Percentiles rank a stretch among this genome's conserved stretches.
These are phyloP conservation scores for Suhomyces sp. DNA, from an alignment of 805 yeast genomes.

Conservation along the genomic window DNA sequence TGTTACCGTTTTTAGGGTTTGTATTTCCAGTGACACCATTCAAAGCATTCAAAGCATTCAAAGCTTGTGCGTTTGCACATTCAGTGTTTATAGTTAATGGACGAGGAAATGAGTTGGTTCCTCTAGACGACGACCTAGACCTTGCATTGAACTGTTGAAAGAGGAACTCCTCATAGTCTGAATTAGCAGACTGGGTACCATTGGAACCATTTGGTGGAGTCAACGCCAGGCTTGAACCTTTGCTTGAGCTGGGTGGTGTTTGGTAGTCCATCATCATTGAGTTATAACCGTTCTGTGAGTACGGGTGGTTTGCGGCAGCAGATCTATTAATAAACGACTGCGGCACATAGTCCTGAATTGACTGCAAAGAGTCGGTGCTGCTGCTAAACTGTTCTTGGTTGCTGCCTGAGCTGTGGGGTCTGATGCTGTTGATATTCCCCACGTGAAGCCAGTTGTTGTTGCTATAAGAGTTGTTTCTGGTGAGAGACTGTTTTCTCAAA, in stretches of 20 bases:
- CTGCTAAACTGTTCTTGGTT: slow-evolving; percentile 20
- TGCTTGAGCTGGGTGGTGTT: slow-evolving; percentile 37
- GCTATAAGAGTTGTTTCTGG: slow-evolving; percentile 38
- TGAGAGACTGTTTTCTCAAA: slow-evolving; percentile 42
- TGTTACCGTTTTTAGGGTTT: not conserved
- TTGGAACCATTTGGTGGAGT: slow-evolving; percentile 11
- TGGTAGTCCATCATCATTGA: slow-evolving; percentile 41
- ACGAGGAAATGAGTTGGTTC: slow-evolving; percentile 26
- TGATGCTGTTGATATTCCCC: slow-evolving; percentile 37
- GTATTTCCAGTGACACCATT: slow-evolving; percentile 14
- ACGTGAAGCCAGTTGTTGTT: slow-evolving; percentile 43
- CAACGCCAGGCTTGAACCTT: slow-evolving; percentile 23
- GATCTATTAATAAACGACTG: slow-evolving; percentile 36
- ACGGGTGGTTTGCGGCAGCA: slow-evolving; percentile 19
- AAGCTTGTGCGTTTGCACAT: slow-evolving; percentile 24
- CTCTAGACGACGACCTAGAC: slow-evolving; percentile 20
- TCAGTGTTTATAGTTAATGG: slow-evolving; percentile 41
- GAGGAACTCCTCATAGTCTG: slow-evolving; percentile 34
- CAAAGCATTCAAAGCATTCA: slow-evolving; percentile 19
- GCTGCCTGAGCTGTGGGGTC: slow-evolving; percentile 16
- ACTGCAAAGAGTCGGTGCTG: slow-evolving; percentile 42
- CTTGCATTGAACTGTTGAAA: slow-evolving; percentile 20
- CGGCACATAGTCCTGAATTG: slow-evolving; percentile 44
- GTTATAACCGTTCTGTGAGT: slow-evolving; percentile 20
- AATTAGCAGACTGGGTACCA: slow-evolving; percentile 2